These are phyloP conservation scores for Candida silvicultrix DNA, from an alignment of 805 yeast genomes.

Conservation along the genomic window DNA sequence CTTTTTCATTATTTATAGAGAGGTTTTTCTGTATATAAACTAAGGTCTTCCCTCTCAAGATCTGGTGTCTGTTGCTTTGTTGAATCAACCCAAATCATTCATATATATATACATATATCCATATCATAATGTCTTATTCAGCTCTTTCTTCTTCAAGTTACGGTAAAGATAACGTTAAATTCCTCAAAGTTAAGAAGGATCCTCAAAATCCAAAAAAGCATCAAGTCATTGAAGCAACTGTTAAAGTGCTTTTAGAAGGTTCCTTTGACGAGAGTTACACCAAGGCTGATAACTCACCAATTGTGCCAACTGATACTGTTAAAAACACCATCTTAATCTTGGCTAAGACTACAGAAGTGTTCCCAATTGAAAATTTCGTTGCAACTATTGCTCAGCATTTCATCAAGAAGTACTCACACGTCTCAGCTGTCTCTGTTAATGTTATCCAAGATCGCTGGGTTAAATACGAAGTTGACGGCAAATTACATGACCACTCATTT, in stretches of 20 bases:
- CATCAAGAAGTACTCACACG: conserved; percentile 68
- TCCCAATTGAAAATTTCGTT: conserved; percentile 90
- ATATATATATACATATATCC: too few species aligned
- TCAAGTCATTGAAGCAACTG: conserved; percentile 82
- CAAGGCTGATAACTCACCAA: conserved; percentile 78
- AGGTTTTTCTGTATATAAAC: too few species aligned
- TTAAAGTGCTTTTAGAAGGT: conserved; percentile 69
- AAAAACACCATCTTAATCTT: conserved; percentile 82
- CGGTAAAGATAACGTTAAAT: conserved; percentile 92
- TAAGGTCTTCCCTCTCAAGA: too few species aligned
- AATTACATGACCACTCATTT: conserved; percentile 78
- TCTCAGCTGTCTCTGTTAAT: conserved; percentile 60
- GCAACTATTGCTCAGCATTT: conserved; percentile 81
- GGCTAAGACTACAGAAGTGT: conserved; percentile 76
- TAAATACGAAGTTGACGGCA: conserved; percentile 68
- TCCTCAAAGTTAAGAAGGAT: conserved; percentile 82
- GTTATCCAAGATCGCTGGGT: conserved; percentile 78
- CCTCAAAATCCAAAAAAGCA: conserved; percentile 66
- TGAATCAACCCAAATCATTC: too few species aligned
- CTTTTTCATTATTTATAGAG: too few species aligned
- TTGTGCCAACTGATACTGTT: conserved; percentile 92
- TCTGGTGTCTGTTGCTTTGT: too few species aligned
- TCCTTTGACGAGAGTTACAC: conserved; percentile 78
- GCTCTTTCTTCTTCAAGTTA: conserved; percentile 50
- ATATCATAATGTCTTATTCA: conserved; percentile 15